Base-by-base conservation (phyloP, 192 early-diverging fungal species). In the Coemansia sp. region DNA sequence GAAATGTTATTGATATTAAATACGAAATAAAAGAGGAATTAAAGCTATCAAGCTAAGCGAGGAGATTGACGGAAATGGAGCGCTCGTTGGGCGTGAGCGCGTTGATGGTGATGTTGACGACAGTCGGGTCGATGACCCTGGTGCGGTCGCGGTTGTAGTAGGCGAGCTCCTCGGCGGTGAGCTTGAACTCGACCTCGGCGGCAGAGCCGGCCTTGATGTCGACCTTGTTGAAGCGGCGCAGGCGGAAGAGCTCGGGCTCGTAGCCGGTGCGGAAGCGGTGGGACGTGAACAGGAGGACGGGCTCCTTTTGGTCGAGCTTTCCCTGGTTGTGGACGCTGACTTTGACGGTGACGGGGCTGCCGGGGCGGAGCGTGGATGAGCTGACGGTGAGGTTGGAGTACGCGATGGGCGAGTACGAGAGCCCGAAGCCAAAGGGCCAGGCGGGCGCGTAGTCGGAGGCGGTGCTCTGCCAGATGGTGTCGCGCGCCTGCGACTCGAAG, bases 381-480 rank as follows among this genome's bases (percentile, higher is more conserved):
- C 54, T 54, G 1, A 55, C 50, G 22, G 58, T 62, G 27, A 88
- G 40, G 25, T 76, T 71, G 16, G 70, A 67, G 59, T 85, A 88
- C 1, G 44, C 56, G 31, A 85, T 59, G 10, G 51, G 49, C 0
- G 81, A 68, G 59, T 86, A 88, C 8, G 81, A 78, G 4, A 85
- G 54, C 10, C 86, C 85, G 22, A 71, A 71, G 21, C 84, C 76
- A 44, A 88, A 88, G 4, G 84, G 56, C 40, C 72, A 88, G n/a
- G 76, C 60, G 3, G 83, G 85, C 10, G 75, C 60, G 54, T 85
- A 86, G 55, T 83, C 80, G 12, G 56, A 48, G 29, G 44, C 25
- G 1, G 61, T 27, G 16, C 67, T 61, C 46, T 80, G 72, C 81
- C 81, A 82, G 31, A 74, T 61, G 18, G 72, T 72, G 38, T 61